Evolutionary conservation across 2,329 filamentous ascomycete species (phyloP).

Genomic region (Aureobasidium uvarum): DNA sequence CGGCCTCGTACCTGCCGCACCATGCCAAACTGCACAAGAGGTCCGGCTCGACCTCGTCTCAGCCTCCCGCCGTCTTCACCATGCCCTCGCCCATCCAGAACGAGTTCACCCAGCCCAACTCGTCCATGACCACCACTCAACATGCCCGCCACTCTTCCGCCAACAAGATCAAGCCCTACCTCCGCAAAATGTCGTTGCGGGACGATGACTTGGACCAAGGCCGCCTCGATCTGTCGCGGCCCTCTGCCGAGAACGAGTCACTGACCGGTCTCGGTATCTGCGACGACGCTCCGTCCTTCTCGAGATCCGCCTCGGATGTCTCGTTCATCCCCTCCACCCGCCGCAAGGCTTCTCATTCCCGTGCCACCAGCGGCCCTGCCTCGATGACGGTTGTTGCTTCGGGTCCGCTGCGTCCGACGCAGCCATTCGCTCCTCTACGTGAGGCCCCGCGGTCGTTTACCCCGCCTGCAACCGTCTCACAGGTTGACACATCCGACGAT

Average conservation of each 20-base stretch:
- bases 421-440: constrained; percentile 56
- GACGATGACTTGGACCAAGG: constrained; percentile 44
- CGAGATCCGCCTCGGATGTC: constrained; percentile 46
- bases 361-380: constrained; percentile 58
- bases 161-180: constrained; percentile 55
- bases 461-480: constrained; percentile 52
- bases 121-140: constrained; percentile 16
- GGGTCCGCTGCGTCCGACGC: constrained; percentile 48
- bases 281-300: constrained; percentile 43
- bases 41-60: constrained; percentile 33
- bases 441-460: constrained; percentile 53
- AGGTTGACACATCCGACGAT: constrained; percentile 49
- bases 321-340: constrained; percentile 43
- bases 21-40: constrained; percentile 37
- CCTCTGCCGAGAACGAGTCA: constrained; percentile 55
- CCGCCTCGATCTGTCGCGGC: constrained; percentile 54
- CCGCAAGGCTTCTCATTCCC: constrained; percentile 47
- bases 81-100: constrained; percentile 38
- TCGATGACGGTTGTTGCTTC: constrained; percentile 47
- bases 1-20: constrained; percentile 15
- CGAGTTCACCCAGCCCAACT: constrained; percentile 30
- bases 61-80: constrained; percentile 34
- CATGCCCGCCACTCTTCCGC: constrained; percentile 32
- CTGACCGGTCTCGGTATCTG: constrained; percentile 55
- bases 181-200: constrained; percentile 53